These are phyloP conservation scores for Ambrosia hybrid DNA, from an alignment of 140 eudicot species.

Conservation along the genomic window DNA sequence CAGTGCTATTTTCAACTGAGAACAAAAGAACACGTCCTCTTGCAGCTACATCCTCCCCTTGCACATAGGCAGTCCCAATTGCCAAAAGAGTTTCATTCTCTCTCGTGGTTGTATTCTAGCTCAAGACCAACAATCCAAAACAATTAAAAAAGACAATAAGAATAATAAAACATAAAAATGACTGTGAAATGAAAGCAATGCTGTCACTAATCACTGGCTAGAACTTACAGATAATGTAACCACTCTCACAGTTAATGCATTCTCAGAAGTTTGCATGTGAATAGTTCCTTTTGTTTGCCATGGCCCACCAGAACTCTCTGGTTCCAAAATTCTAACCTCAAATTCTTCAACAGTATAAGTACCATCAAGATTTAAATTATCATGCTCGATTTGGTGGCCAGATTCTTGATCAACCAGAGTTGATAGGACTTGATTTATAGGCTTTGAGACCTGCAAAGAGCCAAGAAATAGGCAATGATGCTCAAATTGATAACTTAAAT, in stretches of 20 bases:
- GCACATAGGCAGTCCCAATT: slow-evolving; percentile 94
- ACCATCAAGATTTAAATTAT: slow-evolving; percentile 63
- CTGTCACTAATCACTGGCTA: too few relatives aligned
- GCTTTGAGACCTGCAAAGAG: slow-evolving; percentile 73
- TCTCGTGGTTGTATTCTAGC: slow-evolving; percentile 80
- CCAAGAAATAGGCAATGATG: slow-evolving; percentile 11
- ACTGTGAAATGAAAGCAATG: slow-evolving; percentile 12
- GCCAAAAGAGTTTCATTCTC: slow-evolving; percentile 96
- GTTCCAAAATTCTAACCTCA: slow-evolving; percentile 89
- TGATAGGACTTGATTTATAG: slow-evolving; percentile 91
- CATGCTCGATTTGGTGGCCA: slow-evolving; percentile 88
- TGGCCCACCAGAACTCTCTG: slow-evolving; percentile 87
- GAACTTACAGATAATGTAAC: slow-evolving; percentile 81
- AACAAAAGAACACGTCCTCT: slow-evolving; percentile 94
- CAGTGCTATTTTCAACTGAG: slow-evolving; percentile 73
- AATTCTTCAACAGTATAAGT: slow-evolving; percentile 86
- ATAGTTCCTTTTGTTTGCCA: slow-evolving; percentile 95
- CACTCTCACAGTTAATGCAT: slow-evolving; percentile 91
- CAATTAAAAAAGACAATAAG: slow-evolving; percentile 6
- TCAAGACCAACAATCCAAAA: slow-evolving; percentile 4
- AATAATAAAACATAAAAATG: slow-evolving; percentile 6
- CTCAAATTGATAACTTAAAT: not conserved
- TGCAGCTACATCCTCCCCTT: slow-evolving; percentile 99
- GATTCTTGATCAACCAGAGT: slow-evolving; percentile 88
- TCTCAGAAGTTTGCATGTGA: slow-evolving; percentile 90